Base-by-base conservation (phyloP, 495 filamentous ascomycete species). In the Aspergillus panamensis region DNA sequence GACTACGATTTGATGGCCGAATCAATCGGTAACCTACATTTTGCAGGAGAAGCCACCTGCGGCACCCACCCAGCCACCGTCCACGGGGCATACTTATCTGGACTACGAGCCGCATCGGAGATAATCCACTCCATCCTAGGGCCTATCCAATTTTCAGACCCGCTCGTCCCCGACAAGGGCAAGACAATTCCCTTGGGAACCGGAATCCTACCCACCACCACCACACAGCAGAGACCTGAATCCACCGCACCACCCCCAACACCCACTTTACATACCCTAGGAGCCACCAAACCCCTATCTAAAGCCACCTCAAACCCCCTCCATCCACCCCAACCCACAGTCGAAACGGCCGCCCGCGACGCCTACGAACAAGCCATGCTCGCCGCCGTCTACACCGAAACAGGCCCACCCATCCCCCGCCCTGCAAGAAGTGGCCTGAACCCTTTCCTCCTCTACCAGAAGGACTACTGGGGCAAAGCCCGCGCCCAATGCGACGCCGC, bases 21-120 rank as follows among this genome's bases (percentile, higher is more conserved):
- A 60, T 74, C 86, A 2, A 76, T 96, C 47, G 91, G 90, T 37
- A 96, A 94, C 57, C 76, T 99, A 16, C 92, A 93, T 76, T 99
- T 99, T 73, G 94, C 95, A 4, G 94, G 94, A 21, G 94, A 99
- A 73, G 93, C 94, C 39, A 97, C 94, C 3, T 96, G 88, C 69
- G 91, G 90, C 47, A 95, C 91, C 3, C 92, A 99, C 70, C 94
- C 94, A 8, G 94, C 94, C 29, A 97, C 94, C 6, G 94, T 97
- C 1, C 94, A 99, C 62, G 94, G 94, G 7, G 94, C 94, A 6
- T 99, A 96, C 69, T 83, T 99, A 19, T 95, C 92, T 8, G 94
- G 94, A 8, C 79, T 97, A 3, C 85, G 93, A 16, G 93, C 89
- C 4, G 94, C 95, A 3, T 82, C 89, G 16, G 91, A 97, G 57